Base-by-base conservation (phyloP, 768 basidiomycete species). In the Rhodotorula kratochvilovae region DNA sequence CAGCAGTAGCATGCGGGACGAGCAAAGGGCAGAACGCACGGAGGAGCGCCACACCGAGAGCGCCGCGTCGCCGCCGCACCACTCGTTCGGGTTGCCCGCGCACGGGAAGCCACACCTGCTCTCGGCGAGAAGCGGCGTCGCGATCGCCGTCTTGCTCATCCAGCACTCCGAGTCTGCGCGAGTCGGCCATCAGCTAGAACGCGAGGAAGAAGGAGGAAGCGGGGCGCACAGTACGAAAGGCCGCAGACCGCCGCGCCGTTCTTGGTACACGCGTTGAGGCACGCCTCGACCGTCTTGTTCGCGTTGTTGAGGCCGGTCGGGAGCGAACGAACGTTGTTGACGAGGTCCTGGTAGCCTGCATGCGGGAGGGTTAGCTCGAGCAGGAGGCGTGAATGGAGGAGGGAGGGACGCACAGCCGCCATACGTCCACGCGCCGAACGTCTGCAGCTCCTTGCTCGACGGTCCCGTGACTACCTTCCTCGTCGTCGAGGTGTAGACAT, bases 251-350 rank as follows among this genome's bases (percentile, higher is more conserved):
- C 29, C 17, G 65, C 63, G 23, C 60, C 61, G 5, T 11, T 15
- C 21, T n/a, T 5, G 1, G 39, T 16, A 29, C 62, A 63, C 2
- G 64, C 54, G 43, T 35, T 23, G 39, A 69, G 42, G 63, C 72
- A 73, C 2, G 48, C 64, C 21, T 68, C 72, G 56, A 69, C 45
- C 21, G 67, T 73, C 6, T 27, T 23, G 54, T 69, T 69, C 5
- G 50, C 15, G 42, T 54, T 60, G 31, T 33, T 31, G 8, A 59
- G 5, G 19, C 21, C 29, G 7, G 23, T 43, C 50, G 67, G 43
- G 13, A 73, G 65, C 0, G 57, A 23, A 42, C 72, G 67, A 19
- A 46, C 29, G 33, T 43, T 35, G 72, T 55, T 50, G 50, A 73
- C 67, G 43, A 62, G 50, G 46, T 73, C 72, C 19, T 43, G 21